A percentile compares a stretch with the other conserved stretches of the same genome.
phyloP scores from a whole-genome alignment of 2,329 filamentous ascomycete genomes.

The Aureobasidium sp. region DNA sequence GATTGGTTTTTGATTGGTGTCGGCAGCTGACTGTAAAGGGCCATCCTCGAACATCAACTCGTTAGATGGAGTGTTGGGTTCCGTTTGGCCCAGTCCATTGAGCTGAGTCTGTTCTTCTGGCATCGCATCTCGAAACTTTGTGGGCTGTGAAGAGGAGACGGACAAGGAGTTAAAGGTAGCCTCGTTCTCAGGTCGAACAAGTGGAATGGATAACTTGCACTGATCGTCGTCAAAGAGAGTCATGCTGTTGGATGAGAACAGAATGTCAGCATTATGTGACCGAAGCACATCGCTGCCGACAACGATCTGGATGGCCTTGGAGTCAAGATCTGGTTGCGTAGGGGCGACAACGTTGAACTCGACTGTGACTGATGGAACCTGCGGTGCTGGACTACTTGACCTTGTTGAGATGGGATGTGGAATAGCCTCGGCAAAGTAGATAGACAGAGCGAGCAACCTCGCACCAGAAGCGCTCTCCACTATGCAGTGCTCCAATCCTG shows the following conservation, averaged over 20 bases:
- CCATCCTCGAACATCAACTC: background rate
- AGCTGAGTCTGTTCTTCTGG: constrained; percentile 20
- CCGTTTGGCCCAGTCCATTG: constrained; percentile 25
- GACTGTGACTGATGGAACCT: constrained; percentile 72
- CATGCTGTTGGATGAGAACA: constrained; percentile 87
- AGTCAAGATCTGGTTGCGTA: constrained; percentile 29
- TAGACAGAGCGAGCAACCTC: constrained; percentile 63
- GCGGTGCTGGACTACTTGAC: constrained; percentile 62
- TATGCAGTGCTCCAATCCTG: constrained; percentile 57
- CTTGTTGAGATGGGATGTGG: constrained; percentile 67
- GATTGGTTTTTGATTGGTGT: background rate
- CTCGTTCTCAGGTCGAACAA: constrained; percentile 87
- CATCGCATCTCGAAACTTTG: background rate
- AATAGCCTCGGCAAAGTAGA: constrained; percentile 87
- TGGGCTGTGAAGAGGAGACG: constrained; percentile 37
- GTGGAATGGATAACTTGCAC: constrained; percentile 79
- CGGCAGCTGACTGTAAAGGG: background rate
- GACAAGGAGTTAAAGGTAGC: constrained; percentile 66
- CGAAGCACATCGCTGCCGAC: constrained; percentile 83
- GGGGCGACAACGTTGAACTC: constrained; percentile 58
- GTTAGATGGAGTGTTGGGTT: background rate
- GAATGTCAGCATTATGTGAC: constrained; percentile 76
- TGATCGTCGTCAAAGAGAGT: constrained; percentile 78
- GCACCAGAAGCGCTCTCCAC: constrained; percentile 40
- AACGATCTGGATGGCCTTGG: constrained; percentile 70